Conservation (phyloP, 306 rosid genomes). For the Cicer pinnatifidum region DNA sequence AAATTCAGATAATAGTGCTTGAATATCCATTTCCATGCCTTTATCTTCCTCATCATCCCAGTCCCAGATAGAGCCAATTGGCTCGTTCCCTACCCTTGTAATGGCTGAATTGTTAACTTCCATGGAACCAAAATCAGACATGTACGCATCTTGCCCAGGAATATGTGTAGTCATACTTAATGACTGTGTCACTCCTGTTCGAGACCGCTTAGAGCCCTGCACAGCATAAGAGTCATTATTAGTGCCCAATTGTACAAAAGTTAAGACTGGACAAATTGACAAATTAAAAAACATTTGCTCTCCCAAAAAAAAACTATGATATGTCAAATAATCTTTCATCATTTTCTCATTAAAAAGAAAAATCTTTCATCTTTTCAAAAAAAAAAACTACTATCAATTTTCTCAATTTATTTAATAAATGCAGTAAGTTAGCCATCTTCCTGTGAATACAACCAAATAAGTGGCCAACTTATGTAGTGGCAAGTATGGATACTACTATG, state of each 20-base stretch:
- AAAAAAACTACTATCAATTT: background rate
- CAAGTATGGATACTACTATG: conserved; percentile 17
- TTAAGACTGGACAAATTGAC: conserved; percentile 29
- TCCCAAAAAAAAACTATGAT: conserved; percentile 10
- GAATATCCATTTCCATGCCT: conserved; percentile 78
- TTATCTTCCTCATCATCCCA: conserved; percentile 89
- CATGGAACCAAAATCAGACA: conserved; percentile 80
- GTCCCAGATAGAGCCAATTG: conserved; percentile 83
- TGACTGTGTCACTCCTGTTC: conserved; percentile 69
- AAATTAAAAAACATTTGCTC: conserved; percentile 10
- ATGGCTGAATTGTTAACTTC: conserved; percentile 72
- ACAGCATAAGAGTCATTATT: conserved; percentile 25
- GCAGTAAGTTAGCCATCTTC: conserved; percentile 20
- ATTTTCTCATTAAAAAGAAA: too few relatives aligned
- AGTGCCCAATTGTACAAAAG: conserved; percentile 35
- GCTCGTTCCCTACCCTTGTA: conserved; percentile 70
- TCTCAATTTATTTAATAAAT: background rate
- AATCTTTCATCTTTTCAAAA: conserved; percentile 16
- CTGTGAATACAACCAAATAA: conserved; percentile 20
- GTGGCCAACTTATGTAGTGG: conserved; percentile 15
- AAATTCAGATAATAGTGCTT: conserved; percentile 84
- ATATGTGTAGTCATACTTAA: conserved; percentile 64
- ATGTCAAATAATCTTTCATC: background rate
- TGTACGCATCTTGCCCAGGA: conserved; percentile 69
- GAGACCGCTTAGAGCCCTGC: conserved; percentile 86